Base-by-base conservation (phyloP, 139 green algal species). In the Ulvella scutata region DNA sequence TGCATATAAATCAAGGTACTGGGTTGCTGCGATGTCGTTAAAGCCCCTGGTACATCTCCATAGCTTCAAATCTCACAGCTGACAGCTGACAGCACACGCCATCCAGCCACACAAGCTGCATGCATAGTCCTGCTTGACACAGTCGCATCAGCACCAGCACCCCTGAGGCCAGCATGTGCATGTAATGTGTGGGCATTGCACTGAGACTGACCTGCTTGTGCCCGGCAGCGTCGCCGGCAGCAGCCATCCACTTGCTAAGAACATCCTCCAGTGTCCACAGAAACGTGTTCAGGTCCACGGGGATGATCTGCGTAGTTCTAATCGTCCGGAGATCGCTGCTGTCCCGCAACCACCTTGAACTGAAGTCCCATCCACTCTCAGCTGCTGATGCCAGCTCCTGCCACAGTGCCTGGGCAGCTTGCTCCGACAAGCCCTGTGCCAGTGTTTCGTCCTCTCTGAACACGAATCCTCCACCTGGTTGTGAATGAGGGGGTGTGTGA, bases 301-400 rank as follows among this genome's bases (percentile, higher is more conserved):
- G 94, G 2, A 96, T 39, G n/a, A 97, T 83, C 77, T 83, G 62
- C 4, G 92, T 97, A 38, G 90, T 96, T 9, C 82, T 79, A 9
- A 92, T 89, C 29, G 76, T 88, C 20, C 21, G 29, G 36, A 94
- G 67, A n/a, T 43, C 77, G 37, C 62, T 33, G 7, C 79, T 75
- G 51, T 87, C 76, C 4, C 62, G 77, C 60, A 88, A 85, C 86
- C 86, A 91, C 43, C 92, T 84, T 0, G 87, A 92, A 20, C 85
- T 91, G 76, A 96, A 98, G 84, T 98, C 94, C 92, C 91, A 96
- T 3, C 94, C 94, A 4, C 82, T 92, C 82, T 98, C 94, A 0
- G 94, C 94, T 0, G 86, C 89, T 29, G 79, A 87, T 9, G 94
- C 92, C 3, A 98, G 78, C 21, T 98, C 82, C 2, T 82, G 79